Conservation (phyloP, 2,329 filamentous ascomycete genomes). For the Fusarium floridanum region DNA sequence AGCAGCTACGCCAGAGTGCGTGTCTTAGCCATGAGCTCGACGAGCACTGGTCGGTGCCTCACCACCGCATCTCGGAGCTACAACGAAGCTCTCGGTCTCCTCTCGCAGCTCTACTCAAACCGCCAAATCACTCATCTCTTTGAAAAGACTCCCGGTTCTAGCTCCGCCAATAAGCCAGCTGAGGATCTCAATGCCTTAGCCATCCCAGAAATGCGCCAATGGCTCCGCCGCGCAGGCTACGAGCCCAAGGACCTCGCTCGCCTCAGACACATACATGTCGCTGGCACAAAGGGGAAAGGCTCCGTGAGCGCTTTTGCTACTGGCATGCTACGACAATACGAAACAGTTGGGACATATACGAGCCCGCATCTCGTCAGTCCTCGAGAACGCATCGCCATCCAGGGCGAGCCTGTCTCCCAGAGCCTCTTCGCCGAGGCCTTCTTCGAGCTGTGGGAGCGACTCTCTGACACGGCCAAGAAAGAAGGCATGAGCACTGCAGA, state of each 20-base stretch:
- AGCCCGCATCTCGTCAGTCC: slow-evolving; percentile 88
- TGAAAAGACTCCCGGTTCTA: slow-evolving; percentile 48
- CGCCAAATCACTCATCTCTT: slow-evolving; percentile 71
- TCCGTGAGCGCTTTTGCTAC: slow-evolving; percentile 88
- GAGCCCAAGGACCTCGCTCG: slow-evolving; percentile 60
- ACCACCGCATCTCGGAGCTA: slow-evolving; percentile 56
- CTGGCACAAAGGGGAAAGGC: slow-evolving; percentile 95
- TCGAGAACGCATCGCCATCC: slow-evolving; percentile 85
- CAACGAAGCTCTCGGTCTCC: slow-evolving; percentile 77
- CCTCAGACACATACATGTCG: slow-evolving; percentile 79
- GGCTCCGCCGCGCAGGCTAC: slow-evolving; percentile 82
- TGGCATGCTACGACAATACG: slow-evolving; percentile 73
- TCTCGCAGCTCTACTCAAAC: slow-evolving; percentile 85
- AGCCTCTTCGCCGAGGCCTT: slow-evolving; percentile 81
- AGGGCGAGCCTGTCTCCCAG: slow-evolving; percentile 77
- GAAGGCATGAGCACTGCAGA: slow-evolving; percentile 55
- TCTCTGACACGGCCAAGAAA: slow-evolving; percentile 56
- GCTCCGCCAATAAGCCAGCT: slow-evolving; percentile 52
- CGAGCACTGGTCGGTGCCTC: slow-evolving; percentile 19
- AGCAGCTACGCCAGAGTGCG: slow-evolving; percentile 1
- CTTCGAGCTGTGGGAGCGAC: slow-evolving; percentile 83
- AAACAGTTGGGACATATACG: slow-evolving; percentile 79
- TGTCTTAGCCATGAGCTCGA: slow-evolving; percentile 6
- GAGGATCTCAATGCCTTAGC: slow-evolving; percentile 76
- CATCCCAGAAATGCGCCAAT: slow-evolving; percentile 85